Conservation (phyloP, 148 eudicot genomes). For the Agrostemma githago region DNA sequence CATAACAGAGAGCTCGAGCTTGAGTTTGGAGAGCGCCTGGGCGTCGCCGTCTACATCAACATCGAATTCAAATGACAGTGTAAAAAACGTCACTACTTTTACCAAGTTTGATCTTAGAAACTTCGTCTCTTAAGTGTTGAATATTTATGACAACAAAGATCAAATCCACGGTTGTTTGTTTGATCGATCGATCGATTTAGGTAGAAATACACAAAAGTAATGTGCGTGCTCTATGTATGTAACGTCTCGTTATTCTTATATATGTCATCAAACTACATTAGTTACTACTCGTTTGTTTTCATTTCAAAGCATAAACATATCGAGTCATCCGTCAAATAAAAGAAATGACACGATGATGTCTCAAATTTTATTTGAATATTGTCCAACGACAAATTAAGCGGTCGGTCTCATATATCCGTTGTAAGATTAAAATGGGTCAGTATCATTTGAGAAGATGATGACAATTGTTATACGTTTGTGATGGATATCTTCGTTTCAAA, state of each 20-base stretch:
- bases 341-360: too few species aligned
- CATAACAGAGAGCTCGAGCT: constrained; percentile 18
- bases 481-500: too few species aligned
- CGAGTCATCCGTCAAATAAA: too few species aligned
- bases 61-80: neutral
- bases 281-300: too few species aligned
- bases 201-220: neutral
- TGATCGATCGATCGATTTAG: neutral
- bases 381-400: too few species aligned
- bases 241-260: constrained; percentile 15
- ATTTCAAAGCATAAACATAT: too few species aligned
- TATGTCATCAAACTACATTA: too few species aligned
- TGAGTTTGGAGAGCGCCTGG: constrained; percentile 17
- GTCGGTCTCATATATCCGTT: too few species aligned
- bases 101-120: constrained; percentile 23
- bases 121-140: neutral
- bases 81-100: constrained; percentile 11
- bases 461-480: too few species aligned
- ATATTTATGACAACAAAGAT: neutral
- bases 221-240: neutral
- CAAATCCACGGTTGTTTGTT: neutral
- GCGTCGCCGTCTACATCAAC: neutral
- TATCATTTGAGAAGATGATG: too few species aligned
- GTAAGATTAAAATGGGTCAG: too few species aligned
- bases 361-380: too few species aligned